Conservation (phyloP, 2,329 filamentous ascomycete genomes). For the Amauroascus verrucosus region DNA sequence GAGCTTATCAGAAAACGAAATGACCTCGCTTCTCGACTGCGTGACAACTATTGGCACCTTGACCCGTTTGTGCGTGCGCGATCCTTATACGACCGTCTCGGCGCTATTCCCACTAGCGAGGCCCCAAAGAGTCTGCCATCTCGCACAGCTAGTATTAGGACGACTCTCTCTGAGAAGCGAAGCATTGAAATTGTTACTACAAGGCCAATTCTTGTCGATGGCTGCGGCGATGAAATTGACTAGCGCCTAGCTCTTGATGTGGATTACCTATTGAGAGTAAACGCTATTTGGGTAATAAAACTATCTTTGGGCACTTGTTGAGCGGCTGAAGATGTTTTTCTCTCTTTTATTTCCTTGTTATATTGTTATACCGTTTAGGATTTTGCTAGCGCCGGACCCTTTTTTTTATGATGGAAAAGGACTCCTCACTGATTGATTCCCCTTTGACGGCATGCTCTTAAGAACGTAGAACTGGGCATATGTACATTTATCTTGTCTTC, state of each 20-base stretch:
- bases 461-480: background rate
- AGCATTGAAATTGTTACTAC: conserved; percentile 12
- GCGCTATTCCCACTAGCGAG: conserved; percentile 38
- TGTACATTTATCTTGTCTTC: background rate
- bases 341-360: background rate
- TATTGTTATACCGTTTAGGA: background rate
- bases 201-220: conserved; percentile 7
- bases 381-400: background rate
- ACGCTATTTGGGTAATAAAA: background rate
- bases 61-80: conserved; percentile 79
- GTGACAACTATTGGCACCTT: conserved; percentile 73
- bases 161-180: conserved; percentile 6
- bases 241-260: background rate
- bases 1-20: conserved; percentile 49
- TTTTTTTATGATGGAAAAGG: background rate
- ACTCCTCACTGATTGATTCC: background rate
- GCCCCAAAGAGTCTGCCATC: conserved; percentile 9
- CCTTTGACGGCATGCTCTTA: background rate
- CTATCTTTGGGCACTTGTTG: background rate
- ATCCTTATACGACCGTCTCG: conserved; percentile 73
- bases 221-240: conserved; percentile 2
- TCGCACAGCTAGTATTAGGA: conserved; percentile 4
- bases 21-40: conserved; percentile 52
- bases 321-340: too few relatives aligned
- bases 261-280: too few relatives aligned